phyloP scores from a whole-genome alignment of 176 grass and related monocot genomes.

The Carex littledalei region DNA sequence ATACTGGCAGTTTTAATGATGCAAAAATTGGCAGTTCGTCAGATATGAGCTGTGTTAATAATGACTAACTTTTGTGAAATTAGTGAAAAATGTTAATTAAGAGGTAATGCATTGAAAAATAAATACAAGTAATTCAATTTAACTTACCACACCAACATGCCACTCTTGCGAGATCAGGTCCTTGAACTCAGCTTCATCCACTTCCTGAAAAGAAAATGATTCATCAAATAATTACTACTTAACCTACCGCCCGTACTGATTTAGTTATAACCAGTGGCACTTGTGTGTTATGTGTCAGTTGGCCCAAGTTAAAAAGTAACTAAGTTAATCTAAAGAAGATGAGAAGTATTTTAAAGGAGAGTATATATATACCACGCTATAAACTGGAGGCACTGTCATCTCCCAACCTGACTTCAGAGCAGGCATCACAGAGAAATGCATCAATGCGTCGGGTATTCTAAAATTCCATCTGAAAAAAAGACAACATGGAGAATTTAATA shows the following conservation, averaged over 20 bases:
- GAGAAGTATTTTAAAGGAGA: not conserved
- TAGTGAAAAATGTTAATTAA: not conserved
- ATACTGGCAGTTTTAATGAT: not conserved
- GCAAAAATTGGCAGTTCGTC: not conserved
- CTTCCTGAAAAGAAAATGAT: slow-evolving; percentile 51
- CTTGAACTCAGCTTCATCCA: slow-evolving; percentile 69
- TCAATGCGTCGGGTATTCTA: slow-evolving; percentile 72
- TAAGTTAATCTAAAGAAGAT: not conserved
- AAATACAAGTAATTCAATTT: not conserved
- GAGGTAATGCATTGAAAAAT: not conserved
- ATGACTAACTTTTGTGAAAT: not conserved
- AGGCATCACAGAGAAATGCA: slow-evolving; percentile 69
- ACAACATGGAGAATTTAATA: not conserved
- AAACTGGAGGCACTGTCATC: slow-evolving; percentile 69
- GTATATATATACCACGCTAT: slow-evolving; percentile 76
- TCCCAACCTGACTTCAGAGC: slow-evolving; percentile 58
- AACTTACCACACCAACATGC: slow-evolving; percentile 90
- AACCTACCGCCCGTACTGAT: not conserved
- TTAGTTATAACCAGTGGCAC: not conserved
- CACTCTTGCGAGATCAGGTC: slow-evolving; percentile 76
- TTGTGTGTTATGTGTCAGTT: not conserved
- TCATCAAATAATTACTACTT: not conserved
- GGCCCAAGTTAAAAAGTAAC: not conserved
- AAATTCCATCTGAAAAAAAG: slow-evolving; percentile 74
- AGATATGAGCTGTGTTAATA: not conserved